Evolutionary conservation across 345 rosid species (phyloP).

Genomic region (Diplotaxis tenuifolia): DNA sequence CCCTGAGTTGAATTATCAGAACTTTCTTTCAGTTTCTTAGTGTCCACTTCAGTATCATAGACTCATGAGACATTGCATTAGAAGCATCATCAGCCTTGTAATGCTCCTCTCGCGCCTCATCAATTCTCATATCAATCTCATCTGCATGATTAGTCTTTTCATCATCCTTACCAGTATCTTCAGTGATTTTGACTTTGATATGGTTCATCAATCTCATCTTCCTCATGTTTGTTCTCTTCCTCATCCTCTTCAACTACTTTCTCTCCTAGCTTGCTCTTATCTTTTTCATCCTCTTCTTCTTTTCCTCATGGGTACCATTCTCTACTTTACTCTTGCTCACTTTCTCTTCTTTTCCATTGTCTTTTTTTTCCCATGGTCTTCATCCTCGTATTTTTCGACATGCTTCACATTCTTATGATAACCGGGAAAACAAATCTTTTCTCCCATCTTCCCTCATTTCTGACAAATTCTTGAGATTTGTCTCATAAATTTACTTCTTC

Average conservation of each 20-base stretch:
- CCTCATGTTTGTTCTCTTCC: slow-evolving; percentile 46
- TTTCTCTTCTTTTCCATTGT: slow-evolving; percentile 33
- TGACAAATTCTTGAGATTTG: slow-evolving; percentile 38
- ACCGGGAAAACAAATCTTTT: slow-evolving; percentile 60
- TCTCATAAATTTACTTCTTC: slow-evolving; percentile 69
- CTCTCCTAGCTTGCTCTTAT: slow-evolving; percentile 46
- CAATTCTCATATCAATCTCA: slow-evolving; percentile 39
- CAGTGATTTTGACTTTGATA: slow-evolving; percentile 46
- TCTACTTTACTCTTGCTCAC: slow-evolving; percentile 27
- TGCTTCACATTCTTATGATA: slow-evolving; percentile 47
- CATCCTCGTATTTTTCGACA: slow-evolving; percentile 45
- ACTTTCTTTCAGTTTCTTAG: slow-evolving; percentile 44
- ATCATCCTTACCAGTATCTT: slow-evolving; percentile 47
- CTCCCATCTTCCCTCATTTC: slow-evolving; percentile 56
- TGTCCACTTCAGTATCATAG: slow-evolving; percentile 34
- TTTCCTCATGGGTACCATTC: slow-evolving; percentile 38
- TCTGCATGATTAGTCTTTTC: slow-evolving; percentile 45
- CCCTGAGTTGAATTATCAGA: slow-evolving; percentile 36
- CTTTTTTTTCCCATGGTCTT: slow-evolving; percentile 38
- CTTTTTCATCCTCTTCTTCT: slow-evolving; percentile 41
- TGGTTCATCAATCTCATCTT: slow-evolving; percentile 45
- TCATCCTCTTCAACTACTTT: slow-evolving; percentile 44
- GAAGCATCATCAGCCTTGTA: slow-evolving; percentile 96
- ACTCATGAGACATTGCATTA: slow-evolving; percentile 86
- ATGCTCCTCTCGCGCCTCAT: slow-evolving; percentile 80